phyloP scores from a whole-genome alignment of 2,329 filamentous ascomycete genomes.

The Ambrosiella beaveri region DNA sequence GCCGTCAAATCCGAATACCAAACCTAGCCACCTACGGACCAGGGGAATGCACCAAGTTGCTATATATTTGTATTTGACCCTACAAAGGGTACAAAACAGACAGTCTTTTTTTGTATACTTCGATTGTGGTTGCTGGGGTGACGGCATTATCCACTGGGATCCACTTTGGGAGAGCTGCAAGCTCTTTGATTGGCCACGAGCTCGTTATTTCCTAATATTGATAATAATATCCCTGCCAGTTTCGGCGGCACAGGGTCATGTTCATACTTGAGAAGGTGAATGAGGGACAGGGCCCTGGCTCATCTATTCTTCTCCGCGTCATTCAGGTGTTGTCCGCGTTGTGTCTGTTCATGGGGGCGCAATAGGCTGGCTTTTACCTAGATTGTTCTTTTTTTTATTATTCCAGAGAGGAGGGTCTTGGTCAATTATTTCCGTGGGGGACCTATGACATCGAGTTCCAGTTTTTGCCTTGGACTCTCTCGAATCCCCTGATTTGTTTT shows the following conservation, averaged over 20 bases:
- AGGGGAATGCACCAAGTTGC: neutral
- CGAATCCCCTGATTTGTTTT: neutral
- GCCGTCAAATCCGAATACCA: neutral
- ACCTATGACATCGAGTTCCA: neutral
- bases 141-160: neutral
- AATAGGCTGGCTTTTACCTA: neutral
- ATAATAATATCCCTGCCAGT: neutral
- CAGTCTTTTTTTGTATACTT: neutral
- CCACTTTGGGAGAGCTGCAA: neutral
- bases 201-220: slow-evolving; percentile 2
- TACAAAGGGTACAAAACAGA: neutral
- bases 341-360: neutral
- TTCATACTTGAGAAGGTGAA: neutral
- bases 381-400: neutral
- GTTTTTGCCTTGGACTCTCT: neutral
- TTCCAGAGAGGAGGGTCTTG: neutral
- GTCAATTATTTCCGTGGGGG: neutral
- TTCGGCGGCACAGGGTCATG: neutral
- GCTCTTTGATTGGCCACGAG: neutral
- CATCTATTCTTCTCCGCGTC: slow-evolving; percentile 1
- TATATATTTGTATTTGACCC: neutral
- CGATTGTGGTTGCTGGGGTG: slow-evolving; percentile 2
- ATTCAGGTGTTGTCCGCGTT: neutral
- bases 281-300: neutral
- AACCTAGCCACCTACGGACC: neutral